Evolutionary conservation across 768 basidiomycete genomes (phyloP).

Genomic region (Mycena filopes): DNA sequence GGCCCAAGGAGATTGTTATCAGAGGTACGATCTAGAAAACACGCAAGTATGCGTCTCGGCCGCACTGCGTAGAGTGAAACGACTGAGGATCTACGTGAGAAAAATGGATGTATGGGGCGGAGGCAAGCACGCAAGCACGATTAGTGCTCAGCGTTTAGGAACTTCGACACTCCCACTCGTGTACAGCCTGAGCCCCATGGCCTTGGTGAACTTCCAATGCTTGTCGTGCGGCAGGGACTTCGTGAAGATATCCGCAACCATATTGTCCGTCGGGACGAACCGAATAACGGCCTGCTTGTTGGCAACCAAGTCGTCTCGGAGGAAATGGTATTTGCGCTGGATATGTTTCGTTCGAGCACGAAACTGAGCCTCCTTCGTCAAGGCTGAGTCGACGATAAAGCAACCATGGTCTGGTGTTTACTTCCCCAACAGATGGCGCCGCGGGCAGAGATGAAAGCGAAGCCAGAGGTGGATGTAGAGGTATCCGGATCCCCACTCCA

Average conservation of each 20-base stretch:
- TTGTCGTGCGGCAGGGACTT: slow-evolving; percentile 1
- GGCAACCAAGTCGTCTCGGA: background rate
- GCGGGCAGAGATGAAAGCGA: background rate
- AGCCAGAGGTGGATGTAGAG: background rate
- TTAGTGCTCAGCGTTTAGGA: background rate
- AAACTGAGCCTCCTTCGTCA: slow-evolving; percentile 9
- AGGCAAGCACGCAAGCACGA: background rate
- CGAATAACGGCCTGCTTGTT: background rate
- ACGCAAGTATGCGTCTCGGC: too few species aligned
- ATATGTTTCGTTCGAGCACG: slow-evolving; percentile 11
- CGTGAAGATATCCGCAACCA: slow-evolving; percentile 4
- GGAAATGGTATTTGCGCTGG: slow-evolving; percentile 6
- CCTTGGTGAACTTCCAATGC: slow-evolving; percentile 2
- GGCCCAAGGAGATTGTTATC: too few species aligned
- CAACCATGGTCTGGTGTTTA: background rate
- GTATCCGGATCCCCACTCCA: slow-evolving; percentile 4
- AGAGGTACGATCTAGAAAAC: too few species aligned
- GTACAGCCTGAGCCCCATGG: slow-evolving; percentile 1
- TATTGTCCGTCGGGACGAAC: background rate
- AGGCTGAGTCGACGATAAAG: slow-evolving; percentile 5
- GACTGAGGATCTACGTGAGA: background rate
- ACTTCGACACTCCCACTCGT: slow-evolving; percentile 6
- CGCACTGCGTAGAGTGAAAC: slow-evolving; percentile 3
- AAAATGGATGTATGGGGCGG: slow-evolving; percentile 3
- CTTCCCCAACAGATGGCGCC: slow-evolving; percentile 7